Evolutionary conservation across 768 basidiomycete species (phyloP).

Genomic region (Rhizopogon vesiculosus): DNA sequence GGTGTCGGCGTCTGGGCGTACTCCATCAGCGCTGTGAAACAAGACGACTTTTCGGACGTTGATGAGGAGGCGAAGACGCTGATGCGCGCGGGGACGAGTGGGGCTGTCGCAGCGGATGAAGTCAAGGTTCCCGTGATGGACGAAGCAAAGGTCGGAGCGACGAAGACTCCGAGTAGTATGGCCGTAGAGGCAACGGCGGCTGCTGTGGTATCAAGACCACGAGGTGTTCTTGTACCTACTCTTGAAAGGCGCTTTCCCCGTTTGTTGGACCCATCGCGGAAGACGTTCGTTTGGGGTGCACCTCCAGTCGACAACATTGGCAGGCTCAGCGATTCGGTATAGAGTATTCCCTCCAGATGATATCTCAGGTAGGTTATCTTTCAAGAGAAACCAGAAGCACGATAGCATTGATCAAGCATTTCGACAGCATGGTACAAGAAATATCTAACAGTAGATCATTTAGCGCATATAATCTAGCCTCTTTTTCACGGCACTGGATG

Average conservation of each 20-base stretch:
- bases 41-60: conserved; percentile 87
- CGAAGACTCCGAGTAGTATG: background rate
- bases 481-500: background rate
- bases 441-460: conserved; percentile 5
- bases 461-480: conserved; percentile 5
- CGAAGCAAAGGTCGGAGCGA: conserved; percentile 14
- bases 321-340: conserved; percentile 30
- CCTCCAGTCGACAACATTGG: conserved; percentile 64
- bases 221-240: conserved; percentile 42
- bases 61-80: conserved; percentile 71
- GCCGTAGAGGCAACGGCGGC: background rate
- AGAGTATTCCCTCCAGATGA: background rate
- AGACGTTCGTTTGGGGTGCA: conserved; percentile 70
- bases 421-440: background rate
- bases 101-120: conserved; percentile 22
- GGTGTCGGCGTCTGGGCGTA: conserved; percentile 84
- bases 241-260: conserved; percentile 43
- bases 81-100: conserved; percentile 25
- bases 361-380: background rate
- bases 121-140: conserved; percentile 23
- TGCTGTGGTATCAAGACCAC: conserved; percentile 9
- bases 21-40: conserved; percentile 90
- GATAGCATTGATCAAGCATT: background rate
- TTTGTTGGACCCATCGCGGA: conserved; percentile 54
- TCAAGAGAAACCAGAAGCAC: too few species aligned